Base-by-base conservation (phyloP, 306 rosid genomes). In the Corylus heterophylla region DNA sequence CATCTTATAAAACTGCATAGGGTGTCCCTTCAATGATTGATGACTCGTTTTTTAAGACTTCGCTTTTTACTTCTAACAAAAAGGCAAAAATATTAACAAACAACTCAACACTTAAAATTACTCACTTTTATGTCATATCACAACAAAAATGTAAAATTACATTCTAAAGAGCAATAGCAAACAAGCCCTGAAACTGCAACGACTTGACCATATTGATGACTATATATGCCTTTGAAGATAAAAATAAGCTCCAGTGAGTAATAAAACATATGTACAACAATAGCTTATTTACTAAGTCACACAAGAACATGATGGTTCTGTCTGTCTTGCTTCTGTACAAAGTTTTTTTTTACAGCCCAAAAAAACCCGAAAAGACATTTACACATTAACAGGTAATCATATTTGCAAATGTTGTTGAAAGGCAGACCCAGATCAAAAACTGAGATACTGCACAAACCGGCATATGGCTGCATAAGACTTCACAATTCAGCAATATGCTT, bases 401-500 rank as follows among this genome's bases (percentile, higher is more conserved):
- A 81, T 86, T 79, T 81, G 83, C 89, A 84, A 74, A 75, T 58
- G 83, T 83, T 67, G 78, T 81, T 59, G 45, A 69, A 81, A 78
- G 76, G 70, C 87, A 75, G 73, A 70, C 87, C 90, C 85, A 48
- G 42, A 74, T 83, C 58, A 71, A 87, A 45, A 77, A n/a, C 70
- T 54, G 66, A 10, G 62, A 74, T 48, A 50, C 87, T 88, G 90
- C 92, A 85, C 92, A 88, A 62, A 75, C 74, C 68, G 85, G 80
- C 54, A 82, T 83, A 88, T 80, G 69, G 81, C 90, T 75, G 79
- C 78, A 80, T 86, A 81, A 87, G 87, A 75, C 87, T 79, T 78
- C 83, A 80, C 83, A 78, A 42, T 81, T 74, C 87, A 85, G 90
- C 91, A 76, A 79, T 58, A 85, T 82, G 89, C 86, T 84, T 86